Evolutionary conservation across 2,329 filamentous ascomycete species (phyloP).

Genomic region (Corynespora cassiicola): DNA sequence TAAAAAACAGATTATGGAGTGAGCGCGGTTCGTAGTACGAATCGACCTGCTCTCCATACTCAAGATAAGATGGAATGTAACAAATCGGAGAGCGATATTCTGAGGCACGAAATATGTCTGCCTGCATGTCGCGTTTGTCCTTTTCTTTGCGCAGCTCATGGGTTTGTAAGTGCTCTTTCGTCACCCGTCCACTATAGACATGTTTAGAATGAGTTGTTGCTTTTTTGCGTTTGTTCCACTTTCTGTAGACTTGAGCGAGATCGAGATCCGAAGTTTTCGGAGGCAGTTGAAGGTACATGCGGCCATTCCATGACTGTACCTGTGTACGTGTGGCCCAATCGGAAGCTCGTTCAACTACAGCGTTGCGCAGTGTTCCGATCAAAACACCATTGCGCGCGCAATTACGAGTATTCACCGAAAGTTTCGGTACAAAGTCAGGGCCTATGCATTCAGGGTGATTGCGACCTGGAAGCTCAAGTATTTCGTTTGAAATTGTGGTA

Average conservation of each 20-base stretch:
- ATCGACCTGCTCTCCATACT: slow-evolving; percentile 11
- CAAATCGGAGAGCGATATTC: slow-evolving; percentile 29
- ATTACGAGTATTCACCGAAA: slow-evolving; percentile 17
- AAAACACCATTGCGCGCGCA: slow-evolving; percentile 34
- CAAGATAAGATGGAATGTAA: slow-evolving; percentile 34
- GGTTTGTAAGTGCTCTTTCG: slow-evolving; percentile 10
- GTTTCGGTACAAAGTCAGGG: slow-evolving; percentile 30
- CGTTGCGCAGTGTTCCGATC: slow-evolving; percentile 22
- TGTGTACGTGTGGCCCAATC: slow-evolving; percentile 34
- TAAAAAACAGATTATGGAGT: slow-evolving; percentile 31
- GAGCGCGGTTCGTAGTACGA: slow-evolving; percentile 1
- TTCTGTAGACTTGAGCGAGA: slow-evolving; percentile 24
- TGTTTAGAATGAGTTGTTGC: not conserved
- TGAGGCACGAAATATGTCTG: slow-evolving; percentile 28
- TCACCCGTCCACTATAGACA: not conserved
- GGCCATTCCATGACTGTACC: slow-evolving; percentile 33
- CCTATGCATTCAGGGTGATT: slow-evolving; percentile 19
- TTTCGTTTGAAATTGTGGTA: slow-evolving; percentile 28
- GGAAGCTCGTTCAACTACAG: slow-evolving; percentile 28
- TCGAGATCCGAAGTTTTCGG: slow-evolving; percentile 4
- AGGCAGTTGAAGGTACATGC: slow-evolving; percentile 34
- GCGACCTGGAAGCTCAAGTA: slow-evolving; percentile 29
- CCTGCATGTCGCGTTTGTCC: slow-evolving; percentile 17
- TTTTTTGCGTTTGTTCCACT: slow-evolving; percentile 18
- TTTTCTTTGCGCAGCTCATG: slow-evolving; percentile 11